phyloP scores from a whole-genome alignment of 2,329 filamentous ascomycete species.

The Dactylellina haptotyla region DNA sequence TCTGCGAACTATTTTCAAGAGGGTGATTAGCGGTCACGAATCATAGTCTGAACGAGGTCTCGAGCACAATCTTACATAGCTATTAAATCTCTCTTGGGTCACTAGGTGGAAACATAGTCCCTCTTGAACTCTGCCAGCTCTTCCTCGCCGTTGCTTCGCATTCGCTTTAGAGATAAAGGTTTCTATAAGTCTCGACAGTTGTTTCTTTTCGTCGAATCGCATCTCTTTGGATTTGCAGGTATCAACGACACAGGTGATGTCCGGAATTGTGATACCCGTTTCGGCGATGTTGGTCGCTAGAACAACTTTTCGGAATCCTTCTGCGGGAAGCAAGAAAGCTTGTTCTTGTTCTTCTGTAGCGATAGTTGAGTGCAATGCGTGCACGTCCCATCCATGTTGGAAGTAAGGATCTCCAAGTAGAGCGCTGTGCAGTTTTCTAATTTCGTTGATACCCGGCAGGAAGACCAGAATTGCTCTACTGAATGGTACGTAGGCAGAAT shows the following conservation, averaged over 20 bases:
- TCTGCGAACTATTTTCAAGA: conserved; percentile 73
- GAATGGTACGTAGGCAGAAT: conserved; percentile 73
- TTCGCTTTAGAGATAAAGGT: conserved; percentile 96
- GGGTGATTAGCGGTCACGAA: no score
- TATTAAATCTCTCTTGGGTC: conserved; percentile 87
- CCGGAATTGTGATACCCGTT: conserved; percentile 97
- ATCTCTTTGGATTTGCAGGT: conserved; percentile 97
- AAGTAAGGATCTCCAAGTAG: conserved; percentile 81
- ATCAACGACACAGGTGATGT: conserved; percentile 96
- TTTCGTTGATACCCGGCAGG: conserved; percentile 92
- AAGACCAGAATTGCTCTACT: conserved; percentile 96
- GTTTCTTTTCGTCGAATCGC: conserved; percentile 92
- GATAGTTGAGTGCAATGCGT: conserved; percentile 92
- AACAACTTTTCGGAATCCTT: conserved; percentile 88
- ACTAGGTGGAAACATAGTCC: conserved; percentile 97
- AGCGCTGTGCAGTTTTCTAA: conserved; percentile 86
- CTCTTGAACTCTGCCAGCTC: conserved; percentile 93
- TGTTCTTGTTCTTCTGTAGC: conserved; percentile 96
- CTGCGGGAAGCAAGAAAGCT: conserved; percentile 85
- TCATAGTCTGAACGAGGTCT: background rate
- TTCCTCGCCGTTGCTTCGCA: conserved; percentile 90
- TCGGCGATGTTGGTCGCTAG: conserved; percentile 98
- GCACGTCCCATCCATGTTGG: conserved; percentile 78
- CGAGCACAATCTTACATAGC: conserved; percentile 62
- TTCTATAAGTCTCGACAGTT: conserved; percentile 89